Percentiles rank a stretch among this genome's conserved stretches.
These are phyloP conservation scores for Magnolia kwangsiensis DNA, from an alignment of 164 flowering plant genomes.

Conservation along the genomic window DNA sequence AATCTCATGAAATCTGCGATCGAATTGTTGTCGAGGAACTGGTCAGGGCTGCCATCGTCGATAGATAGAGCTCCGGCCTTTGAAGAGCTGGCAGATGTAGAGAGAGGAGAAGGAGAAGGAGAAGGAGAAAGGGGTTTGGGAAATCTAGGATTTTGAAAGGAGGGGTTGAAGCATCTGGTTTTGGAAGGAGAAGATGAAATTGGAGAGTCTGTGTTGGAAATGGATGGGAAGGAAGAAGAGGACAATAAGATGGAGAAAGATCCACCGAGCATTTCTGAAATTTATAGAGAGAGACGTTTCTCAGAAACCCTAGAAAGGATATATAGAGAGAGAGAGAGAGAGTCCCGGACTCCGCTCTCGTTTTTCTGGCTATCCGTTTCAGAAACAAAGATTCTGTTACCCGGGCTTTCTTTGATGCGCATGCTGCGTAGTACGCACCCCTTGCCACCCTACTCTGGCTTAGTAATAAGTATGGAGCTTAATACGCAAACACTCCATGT, in stretches of 20 bases:
- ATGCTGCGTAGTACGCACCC: too few relatives aligned
- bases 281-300: neutral
- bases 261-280: constrained; percentile 32
- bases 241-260: constrained; percentile 35
- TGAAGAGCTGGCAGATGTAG: neutral
- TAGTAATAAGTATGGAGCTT: too few relatives aligned
- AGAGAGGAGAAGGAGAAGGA: neutral
- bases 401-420: too few relatives aligned
- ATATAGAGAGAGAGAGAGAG: too few relatives aligned
- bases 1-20: constrained; percentile 96
- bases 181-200: constrained; percentile 5
- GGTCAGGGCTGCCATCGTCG: constrained; percentile 48
- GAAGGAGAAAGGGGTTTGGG: neutral
- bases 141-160: constrained; percentile 7
- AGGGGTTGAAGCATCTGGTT: constrained; percentile 8
- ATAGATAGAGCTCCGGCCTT: constrained; percentile 16
- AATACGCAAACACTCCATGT: too few relatives aligned
- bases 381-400: too few relatives aligned
- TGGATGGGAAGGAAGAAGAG: constrained; percentile 28
- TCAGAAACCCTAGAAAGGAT: too few relatives aligned
- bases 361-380: too few relatives aligned
- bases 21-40: constrained; percentile 55
- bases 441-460: too few relatives aligned
- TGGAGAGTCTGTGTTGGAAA: constrained; percentile 20
- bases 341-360: too few relatives aligned